Evolutionary conservation across 148 eudicot genomes (phyloP), one percentile per base, ranked within the genome.

Genomic region (Spergularia bocconei): DNA sequence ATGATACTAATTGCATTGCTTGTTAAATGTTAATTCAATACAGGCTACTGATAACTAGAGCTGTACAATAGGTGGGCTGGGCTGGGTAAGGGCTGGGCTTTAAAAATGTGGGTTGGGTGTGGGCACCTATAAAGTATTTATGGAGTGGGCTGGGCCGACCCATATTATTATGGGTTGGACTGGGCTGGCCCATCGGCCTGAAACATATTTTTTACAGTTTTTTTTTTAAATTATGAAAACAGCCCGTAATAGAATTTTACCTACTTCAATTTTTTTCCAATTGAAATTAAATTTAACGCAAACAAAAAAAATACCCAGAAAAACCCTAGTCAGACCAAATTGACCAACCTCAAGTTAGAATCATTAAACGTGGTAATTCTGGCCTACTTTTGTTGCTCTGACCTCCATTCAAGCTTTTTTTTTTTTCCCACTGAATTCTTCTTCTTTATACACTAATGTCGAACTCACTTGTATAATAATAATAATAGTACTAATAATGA

Each of bases 251-350:
- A 19, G 17, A 68, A 65, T 21, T 73, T 50, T 1, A 23, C 11
- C 13, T 17, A 57, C 64, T 44, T 44, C 10, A 9, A 44, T 41
- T 41, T 61, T 73, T 65, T 69, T 21, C 52, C 39, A 75, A 65
- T 54, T 63, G 38, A 48, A 74, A 19, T 20, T 12, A 53, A 44
- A 56, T 47, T 44, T 14, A 48, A 57, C 25, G 1, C 25, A 41
- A 14, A 7, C 1, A 50, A 62, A 13, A 25, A n/a, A n/a, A 77
- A 76, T 23, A 23, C 63, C 75, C 71, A 67, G 54, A 20, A 57
- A 88, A 88, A 83, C 90, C 92, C 91, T 87, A 87, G 85, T 83
- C 84, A 77, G 81, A 77, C 58, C 13, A 76, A 44, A 63, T 56
- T 63, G 29, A 15, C 72, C 13, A 72, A 50, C 67, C 63, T 75